Evolutionary conservation across 495 filamentous ascomycete genomes (phyloP).

Genomic region (Hyaloscypha variabilis): DNA sequence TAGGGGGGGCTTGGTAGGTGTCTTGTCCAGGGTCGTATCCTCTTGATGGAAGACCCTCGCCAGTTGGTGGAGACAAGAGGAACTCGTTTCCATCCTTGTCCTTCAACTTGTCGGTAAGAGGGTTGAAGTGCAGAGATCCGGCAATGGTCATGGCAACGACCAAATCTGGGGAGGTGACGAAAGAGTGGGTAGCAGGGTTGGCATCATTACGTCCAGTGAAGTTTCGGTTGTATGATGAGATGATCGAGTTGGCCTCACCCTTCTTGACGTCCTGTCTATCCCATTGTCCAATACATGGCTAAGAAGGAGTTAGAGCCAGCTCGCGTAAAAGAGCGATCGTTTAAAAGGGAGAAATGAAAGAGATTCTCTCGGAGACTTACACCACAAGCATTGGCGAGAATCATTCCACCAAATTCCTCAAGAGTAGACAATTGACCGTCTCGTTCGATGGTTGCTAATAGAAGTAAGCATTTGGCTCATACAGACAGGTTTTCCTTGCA

Average conservation of each 20-base stretch:
- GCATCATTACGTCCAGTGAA: constrained; percentile 99
- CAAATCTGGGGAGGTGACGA: constrained; percentile 97
- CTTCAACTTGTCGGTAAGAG: constrained; percentile 89
- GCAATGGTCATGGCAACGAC: constrained; percentile 92
- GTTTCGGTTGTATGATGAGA: constrained; percentile 98
- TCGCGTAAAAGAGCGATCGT: too few relatives aligned
- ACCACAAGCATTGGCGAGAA: constrained; percentile 96
- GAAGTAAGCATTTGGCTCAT: too few relatives aligned
- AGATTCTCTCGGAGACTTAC: background rate
- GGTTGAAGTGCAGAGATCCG: constrained; percentile 94
- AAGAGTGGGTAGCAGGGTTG: constrained; percentile 97
- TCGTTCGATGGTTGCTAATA: constrained; percentile 49
- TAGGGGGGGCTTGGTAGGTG: constrained; percentile 96
- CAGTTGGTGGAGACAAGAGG: constrained; percentile 75
- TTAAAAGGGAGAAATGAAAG: too few relatives aligned
- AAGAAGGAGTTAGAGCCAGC: too few relatives aligned
- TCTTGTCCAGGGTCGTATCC: constrained; percentile 94
- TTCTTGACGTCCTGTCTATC: constrained; percentile 94
- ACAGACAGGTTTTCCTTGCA: too few relatives aligned
- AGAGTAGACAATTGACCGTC: constrained; percentile 96
- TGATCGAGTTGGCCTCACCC: constrained; percentile 94
- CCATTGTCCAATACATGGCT: constrained; percentile 66
- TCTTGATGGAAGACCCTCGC: constrained; percentile 75
- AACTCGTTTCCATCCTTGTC: constrained; percentile 98
- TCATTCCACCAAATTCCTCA: constrained; percentile 95